Evolutionary conservation across 805 yeast genomes (phyloP), one percentile per base, ranked within the genome.

Genomic region (Candida fluviatilis): DNA sequence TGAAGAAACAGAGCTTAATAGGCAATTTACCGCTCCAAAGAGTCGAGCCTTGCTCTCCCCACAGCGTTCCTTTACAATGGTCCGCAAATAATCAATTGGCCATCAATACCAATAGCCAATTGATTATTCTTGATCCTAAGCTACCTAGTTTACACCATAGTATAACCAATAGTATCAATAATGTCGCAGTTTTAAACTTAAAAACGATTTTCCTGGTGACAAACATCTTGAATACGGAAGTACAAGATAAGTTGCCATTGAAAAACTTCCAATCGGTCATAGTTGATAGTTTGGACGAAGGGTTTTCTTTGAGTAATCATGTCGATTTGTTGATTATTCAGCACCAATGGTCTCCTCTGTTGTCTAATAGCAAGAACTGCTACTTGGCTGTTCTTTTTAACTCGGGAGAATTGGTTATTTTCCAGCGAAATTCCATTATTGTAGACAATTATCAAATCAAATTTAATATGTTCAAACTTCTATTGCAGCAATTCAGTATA

Each of bases 61-160:
- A 41, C 10, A 34, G 42, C 25, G 50, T 51, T 14, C 69, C 72
- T 2, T 49, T 61, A 10, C 64, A 61, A 41, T 54, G 62, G 50
- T 63, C 71, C 1, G 54, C 48, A 6, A 63, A 66, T 37, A 51
- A 39, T 43, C 71, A 66, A 43, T 37, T 65, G 27, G 62, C 71
- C 5, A 51, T 68, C 24, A 67, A 66, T 43, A 53, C 51, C 29
- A 59, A 61, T 5, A 52, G 45, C 16, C 63, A 61, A 16, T 34
- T 68, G 23, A 55, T 64, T 2, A 41, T 65, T 6, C 44, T 68
- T 4, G 73, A 66, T 23, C 72, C 73, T 16, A 58, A 57, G 38
- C 54, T 62, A 4, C 73, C 73, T 2, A 45, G 52, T 14, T 48
- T 58, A 14, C 59, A 56, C 27, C 58, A 53, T 28, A 43, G 58